These are phyloP conservation scores for Blakeslea trispora DNA, from an alignment of 371 early-diverging fungal genomes.

Conservation along the genomic window DNA sequence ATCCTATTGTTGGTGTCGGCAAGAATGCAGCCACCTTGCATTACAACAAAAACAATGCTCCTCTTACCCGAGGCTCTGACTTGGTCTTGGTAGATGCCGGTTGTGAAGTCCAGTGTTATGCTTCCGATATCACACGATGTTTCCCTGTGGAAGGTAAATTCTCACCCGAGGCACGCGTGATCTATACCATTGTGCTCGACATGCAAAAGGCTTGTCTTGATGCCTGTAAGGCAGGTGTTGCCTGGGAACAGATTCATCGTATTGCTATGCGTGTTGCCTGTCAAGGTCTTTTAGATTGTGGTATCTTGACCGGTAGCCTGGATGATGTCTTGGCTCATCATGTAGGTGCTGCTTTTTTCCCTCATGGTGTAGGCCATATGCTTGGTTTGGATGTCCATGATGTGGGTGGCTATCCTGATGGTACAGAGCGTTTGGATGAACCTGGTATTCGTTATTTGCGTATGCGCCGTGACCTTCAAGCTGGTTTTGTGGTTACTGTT, in stretches of 20 bases:
- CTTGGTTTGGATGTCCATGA: conserved; percentile 89
- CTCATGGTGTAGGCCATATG: conserved; percentile 81
- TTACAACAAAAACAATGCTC: conserved; percentile 75
- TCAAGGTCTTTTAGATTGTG: conserved; percentile 75
- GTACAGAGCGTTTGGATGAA: conserved; percentile 73
- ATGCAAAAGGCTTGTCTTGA: conserved; percentile 77
- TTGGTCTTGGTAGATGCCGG: conserved; percentile 90
- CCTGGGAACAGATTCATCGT: conserved; percentile 91
- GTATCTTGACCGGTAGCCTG: conserved; percentile 71
- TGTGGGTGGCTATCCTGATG: conserved; percentile 85
- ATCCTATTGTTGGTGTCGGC: conserved; percentile 83
- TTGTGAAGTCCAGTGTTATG: conserved; percentile 80
- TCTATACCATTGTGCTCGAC: conserved; percentile 83
- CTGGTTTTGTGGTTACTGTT: conserved; percentile 89
- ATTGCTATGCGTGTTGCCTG: conserved; percentile 73
- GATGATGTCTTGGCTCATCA: conserved; percentile 69
- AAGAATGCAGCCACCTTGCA: conserved; percentile 82
- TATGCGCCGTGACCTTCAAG: conserved; percentile 77
- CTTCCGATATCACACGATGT: conserved; percentile 88
- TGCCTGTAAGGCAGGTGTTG: conserved; percentile 75
- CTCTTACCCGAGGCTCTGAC: conserved; percentile 38
- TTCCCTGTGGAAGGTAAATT: conserved; percentile 88
- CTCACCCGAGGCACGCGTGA: conserved; percentile 69
- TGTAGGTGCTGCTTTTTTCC: conserved; percentile 87
- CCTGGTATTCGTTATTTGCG: conserved; percentile 88